Conservation (phyloP, 2,329 filamentous ascomycete species). For the Phialocephala subalpina region DNA sequence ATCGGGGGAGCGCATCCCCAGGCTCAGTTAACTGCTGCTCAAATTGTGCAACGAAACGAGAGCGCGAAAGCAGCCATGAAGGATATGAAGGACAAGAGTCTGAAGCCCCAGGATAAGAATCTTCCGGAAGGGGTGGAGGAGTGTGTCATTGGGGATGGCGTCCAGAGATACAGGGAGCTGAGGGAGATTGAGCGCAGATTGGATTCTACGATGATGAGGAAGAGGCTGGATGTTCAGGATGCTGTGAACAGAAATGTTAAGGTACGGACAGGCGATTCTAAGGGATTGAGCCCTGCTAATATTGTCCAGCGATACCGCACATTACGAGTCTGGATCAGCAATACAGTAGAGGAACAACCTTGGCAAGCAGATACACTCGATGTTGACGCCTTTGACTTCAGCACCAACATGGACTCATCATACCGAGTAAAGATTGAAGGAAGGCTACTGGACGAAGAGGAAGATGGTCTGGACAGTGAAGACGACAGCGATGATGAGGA, state of each 20-base stretch:
- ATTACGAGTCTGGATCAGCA: constrained; percentile 92
- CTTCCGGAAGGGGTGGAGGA: constrained; percentile 91
- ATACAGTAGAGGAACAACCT: constrained; percentile 91
- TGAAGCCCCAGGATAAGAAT: constrained; percentile 93
- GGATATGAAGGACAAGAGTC: constrained; percentile 79
- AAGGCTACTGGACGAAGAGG: constrained; percentile 76
- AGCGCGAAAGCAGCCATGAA: constrained; percentile 68
- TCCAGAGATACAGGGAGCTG: constrained; percentile 81
- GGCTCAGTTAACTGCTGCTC: constrained; percentile 59
- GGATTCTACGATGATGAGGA: constrained; percentile 93
- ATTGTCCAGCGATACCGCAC: constrained; percentile 74
- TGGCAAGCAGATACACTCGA: constrained; percentile 81
- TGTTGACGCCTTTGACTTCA: constrained; percentile 83
- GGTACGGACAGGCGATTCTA: constrained; percentile 49
- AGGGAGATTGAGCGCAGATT: constrained; percentile 87
- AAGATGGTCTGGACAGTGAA: constrained; percentile 59
- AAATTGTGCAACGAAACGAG: constrained; percentile 60
- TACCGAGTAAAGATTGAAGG: constrained; percentile 95
- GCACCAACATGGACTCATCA: constrained; percentile 76
- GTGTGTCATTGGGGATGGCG: constrained; percentile 81
- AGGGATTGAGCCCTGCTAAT: constrained; percentile 17
- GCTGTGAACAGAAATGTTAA: constrained; percentile 77
- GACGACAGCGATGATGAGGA: constrained; percentile 57
- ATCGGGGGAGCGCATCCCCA: constrained; percentile 41
- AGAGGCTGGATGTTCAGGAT: constrained; percentile 90